Base-by-base conservation (phyloP, 73 alveolate species). In the Stentor coeruleus region DNA sequence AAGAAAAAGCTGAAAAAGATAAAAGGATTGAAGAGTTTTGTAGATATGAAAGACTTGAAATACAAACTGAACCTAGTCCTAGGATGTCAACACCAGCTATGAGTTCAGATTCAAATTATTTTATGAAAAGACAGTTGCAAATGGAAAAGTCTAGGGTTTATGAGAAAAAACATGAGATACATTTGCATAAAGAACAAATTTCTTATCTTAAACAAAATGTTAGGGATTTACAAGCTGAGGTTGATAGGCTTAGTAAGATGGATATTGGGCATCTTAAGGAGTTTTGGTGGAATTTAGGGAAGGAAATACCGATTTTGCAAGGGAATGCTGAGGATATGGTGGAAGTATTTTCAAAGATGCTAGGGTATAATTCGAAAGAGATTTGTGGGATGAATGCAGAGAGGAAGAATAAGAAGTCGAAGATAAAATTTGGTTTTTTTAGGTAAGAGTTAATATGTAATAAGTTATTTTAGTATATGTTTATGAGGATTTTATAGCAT, bases 21-120 rank as follows among this genome's bases (percentile, higher is more conserved):
- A 6, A 20, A 49, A 49, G 20, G 20, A 49, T 49, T 49, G 28
- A 49, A 49, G 20, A 49, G 6, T 49, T 49, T 11, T 11, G 6
- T 6, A 49, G 20, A 49, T 11, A 49, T 49, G 66, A 49, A 6
- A 6, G 20, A 11, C 20, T 49, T 49, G 66, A 49, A 20, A 49
- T 49, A 49, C 6, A 20, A 49, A 49, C 66, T 49, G 66, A 49
- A 49, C 66, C 66, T 11, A 49, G 66, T 49, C 66, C 66, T 49
- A 6, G 66, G 20, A 49, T 6, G 6, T 49, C 66, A 49, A 49
- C 66, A 49, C 66, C 66, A 11, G 66, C 28, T 11, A 11, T 49
- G 28, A 20, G 20, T 20, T 49, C 20, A 6, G 20, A 20, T 20
- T 49, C 66, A 11, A 11, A 6, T 11, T n/a, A n/a, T n/a, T n/a